Evolutionary conservation across 257 asterid genomes (phyloP), one percentile per base, ranked within the genome.

Genomic region (Vinca minor): DNA sequence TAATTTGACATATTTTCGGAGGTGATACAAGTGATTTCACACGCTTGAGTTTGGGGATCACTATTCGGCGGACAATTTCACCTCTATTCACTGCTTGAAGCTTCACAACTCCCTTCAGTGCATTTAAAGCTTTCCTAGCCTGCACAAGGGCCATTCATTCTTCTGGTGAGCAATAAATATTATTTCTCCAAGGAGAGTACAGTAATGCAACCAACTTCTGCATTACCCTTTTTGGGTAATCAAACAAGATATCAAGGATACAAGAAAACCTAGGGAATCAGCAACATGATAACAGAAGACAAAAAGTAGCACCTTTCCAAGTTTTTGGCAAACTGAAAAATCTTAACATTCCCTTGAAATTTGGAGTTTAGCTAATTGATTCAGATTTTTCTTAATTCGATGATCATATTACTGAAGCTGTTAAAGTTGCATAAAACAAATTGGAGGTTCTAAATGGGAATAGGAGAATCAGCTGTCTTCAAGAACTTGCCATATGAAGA

Each of bases 1-100:
- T 72, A 66, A 61, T 71, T 44, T 69, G 78, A 61, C 76, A 72
- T 36, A 68, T 67, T 65, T 49, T 75, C 4, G 82, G 64, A 28
- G 46, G 64, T 17, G 74, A 23, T 4, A 69, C 32, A 25, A 76
- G 42, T 4, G 77, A 64, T 46, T 54, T 55, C 70, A 71, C 39
- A 21, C 71, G 48, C 54, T 72, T 59, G 59, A 78, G 61, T 20
- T 70, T 67, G 11, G 73, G 54, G 29, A 64, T 62, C 26, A 82
- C 67, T 32, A 76, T 73, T 15, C 81, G 75, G 69, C 95, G 84
- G 38, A 73, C 88, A 36, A 85, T 78, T 77, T 87, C 92, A 0
- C 94, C 95, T 32, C 97, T 82, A 32, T 85, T 67, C 72, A 87
- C 87, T 28, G 97, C 97, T 76, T 87, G 97, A 76, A 89, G 85